Conservation (phyloP, 1,139 yeast species). For the Kodamaea derodonti region DNA sequence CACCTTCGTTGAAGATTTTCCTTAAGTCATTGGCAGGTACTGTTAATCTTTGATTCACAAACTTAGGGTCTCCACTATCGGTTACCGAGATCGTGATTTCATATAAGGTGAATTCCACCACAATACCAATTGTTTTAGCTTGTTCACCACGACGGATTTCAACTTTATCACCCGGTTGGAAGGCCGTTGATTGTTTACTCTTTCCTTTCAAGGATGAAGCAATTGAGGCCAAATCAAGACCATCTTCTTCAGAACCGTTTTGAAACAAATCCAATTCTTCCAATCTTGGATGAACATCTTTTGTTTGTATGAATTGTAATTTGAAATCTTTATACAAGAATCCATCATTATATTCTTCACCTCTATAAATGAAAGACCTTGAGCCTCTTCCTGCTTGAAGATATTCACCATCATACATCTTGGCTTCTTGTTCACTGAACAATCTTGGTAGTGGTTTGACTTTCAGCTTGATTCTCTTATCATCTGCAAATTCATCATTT, state of each 20-base stretch:
- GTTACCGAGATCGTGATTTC: constrained; percentile 59
- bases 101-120: constrained; percentile 59
- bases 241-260: constrained; percentile 67
- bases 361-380: constrained; percentile 68
- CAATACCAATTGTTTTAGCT: constrained; percentile 81
- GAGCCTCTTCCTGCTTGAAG: constrained; percentile 76
- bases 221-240: constrained; percentile 78
- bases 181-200: constrained; percentile 41
- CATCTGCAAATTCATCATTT: constrained; percentile 55
- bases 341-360: constrained; percentile 89
- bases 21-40: constrained; percentile 81
- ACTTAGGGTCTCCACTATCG: constrained; percentile 49
- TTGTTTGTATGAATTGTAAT: constrained; percentile 75
- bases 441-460: constrained; percentile 80
- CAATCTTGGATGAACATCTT: constrained; percentile 80
- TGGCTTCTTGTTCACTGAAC: constrained; percentile 70
- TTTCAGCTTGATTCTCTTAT: constrained; percentile 49
- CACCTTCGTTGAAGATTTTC: constrained; percentile 86
- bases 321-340: constrained; percentile 83
- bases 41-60: constrained; percentile 47
- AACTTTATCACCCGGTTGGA: constrained; percentile 93
- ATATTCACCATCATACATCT: constrained; percentile 50
- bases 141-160: constrained; percentile 93
- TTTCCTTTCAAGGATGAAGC: constrained; percentile 78
- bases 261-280: constrained; percentile 87